phyloP scores from a whole-genome alignment of 495 filamentous ascomycete species.

The Pseudomonodictys pantanalensis region DNA sequence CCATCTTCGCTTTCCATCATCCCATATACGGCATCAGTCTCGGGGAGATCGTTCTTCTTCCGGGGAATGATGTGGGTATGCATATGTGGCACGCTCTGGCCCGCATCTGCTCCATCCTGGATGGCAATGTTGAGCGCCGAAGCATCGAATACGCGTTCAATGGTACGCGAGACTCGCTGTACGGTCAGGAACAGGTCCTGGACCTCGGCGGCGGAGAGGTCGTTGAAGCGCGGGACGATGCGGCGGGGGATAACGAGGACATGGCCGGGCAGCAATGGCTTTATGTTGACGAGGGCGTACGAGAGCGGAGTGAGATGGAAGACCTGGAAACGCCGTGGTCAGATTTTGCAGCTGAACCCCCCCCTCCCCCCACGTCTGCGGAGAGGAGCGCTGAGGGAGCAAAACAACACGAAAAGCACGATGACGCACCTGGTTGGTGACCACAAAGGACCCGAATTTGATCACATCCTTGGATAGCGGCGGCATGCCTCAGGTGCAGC shows the following conservation, averaged over 20 bases:
- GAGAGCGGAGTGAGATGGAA: slow-evolving; percentile 77
- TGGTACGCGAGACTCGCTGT: slow-evolving; percentile 73
- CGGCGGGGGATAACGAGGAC: slow-evolving; percentile 72
- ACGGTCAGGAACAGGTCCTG: slow-evolving; percentile 83
- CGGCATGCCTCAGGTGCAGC: slow-evolving; percentile 20
- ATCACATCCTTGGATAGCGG: slow-evolving; percentile 33
- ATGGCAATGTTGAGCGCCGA: slow-evolving; percentile 80
- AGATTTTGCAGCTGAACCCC: background rate
- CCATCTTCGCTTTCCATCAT: slow-evolving; percentile 82
- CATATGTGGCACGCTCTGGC: slow-evolving; percentile 86
- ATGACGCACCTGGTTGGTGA: slow-evolving; percentile 32
- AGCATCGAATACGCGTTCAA: slow-evolving; percentile 63
- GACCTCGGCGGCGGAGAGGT: slow-evolving; percentile 70
- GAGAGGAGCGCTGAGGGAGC: background rate
- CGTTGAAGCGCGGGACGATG: slow-evolving; percentile 66
- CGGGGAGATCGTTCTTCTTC: slow-evolving; percentile 53
- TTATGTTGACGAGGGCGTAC: slow-evolving; percentile 89
- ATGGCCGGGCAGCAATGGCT: slow-evolving; percentile 90
- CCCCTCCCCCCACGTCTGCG: background rate
- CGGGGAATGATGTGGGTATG: slow-evolving; percentile 93
- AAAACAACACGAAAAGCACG: background rate
- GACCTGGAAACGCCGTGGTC: slow-evolving; percentile 26
- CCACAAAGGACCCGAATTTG: slow-evolving; percentile 34
- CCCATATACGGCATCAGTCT: slow-evolving; percentile 68
- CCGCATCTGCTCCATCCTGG: slow-evolving; percentile 84